Conservation (phyloP, 352 stramenopile species). For the Lagenidium sp. region DNA sequence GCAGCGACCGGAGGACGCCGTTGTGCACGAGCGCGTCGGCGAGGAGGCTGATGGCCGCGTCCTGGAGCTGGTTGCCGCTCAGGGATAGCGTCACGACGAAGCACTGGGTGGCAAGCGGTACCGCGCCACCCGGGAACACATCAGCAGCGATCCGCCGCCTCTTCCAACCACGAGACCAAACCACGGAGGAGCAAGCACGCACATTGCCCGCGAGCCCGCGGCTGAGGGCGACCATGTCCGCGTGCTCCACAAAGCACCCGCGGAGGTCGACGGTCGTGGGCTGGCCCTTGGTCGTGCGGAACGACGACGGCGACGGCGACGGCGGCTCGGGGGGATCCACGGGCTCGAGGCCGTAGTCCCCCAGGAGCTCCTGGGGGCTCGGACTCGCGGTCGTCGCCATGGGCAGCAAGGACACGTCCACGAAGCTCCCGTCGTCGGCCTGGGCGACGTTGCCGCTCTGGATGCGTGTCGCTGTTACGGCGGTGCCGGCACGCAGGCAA, state of each 20-base stretch:
- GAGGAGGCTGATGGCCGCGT: constrained; percentile 39
- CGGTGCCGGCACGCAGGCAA: too few relatives aligned
- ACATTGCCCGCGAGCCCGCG: constrained; percentile 42
- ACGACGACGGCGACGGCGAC: not conserved
- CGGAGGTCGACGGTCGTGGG: constrained; percentile 31
- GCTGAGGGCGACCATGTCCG: constrained; percentile 31
- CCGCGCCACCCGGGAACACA: too few relatives aligned
- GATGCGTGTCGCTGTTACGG: too few relatives aligned
- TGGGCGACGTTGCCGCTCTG: constrained; percentile 27
- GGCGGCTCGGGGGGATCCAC: not conserved
- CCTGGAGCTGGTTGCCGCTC: constrained; percentile 56
- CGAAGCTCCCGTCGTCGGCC: not conserved
- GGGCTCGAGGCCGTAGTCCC: too few relatives aligned
- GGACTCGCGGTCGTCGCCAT: not conserved
- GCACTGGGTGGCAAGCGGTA: constrained; percentile 18
- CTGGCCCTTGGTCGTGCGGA: not conserved
- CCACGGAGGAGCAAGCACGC: constrained; percentile 7
- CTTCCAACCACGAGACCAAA: too few relatives aligned
- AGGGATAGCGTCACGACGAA: constrained; percentile 49
- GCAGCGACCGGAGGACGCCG: constrained; percentile 32
- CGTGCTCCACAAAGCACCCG: constrained; percentile 34
- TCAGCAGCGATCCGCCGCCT: not conserved
- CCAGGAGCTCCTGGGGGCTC: too few relatives aligned
- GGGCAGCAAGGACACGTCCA: not conserved
- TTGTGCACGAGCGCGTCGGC: constrained; percentile 48